A percentile compares a stretch with the other conserved stretches of the same genome.
Evolutionary conservation across 75 land plant genomes (phyloP).

Genomic region (Larix kaempferi): DNA sequence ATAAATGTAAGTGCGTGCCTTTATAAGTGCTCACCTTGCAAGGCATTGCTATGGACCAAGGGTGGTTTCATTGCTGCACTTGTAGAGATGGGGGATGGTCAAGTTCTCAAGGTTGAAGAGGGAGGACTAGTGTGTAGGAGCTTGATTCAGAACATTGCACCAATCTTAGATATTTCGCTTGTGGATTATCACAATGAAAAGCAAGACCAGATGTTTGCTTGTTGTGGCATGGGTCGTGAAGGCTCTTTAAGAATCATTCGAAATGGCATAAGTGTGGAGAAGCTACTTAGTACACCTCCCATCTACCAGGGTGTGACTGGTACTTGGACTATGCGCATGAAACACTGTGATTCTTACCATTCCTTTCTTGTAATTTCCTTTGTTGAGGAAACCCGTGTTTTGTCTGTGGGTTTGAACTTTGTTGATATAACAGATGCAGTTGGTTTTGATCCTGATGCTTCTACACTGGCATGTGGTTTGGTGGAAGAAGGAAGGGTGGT

Average conservation of each 20-base stretch:
- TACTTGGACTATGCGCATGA: conserved; percentile 73
- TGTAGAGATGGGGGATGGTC: conserved; percentile 95
- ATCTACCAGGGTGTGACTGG: conserved; percentile 87
- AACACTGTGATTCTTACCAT: conserved; percentile 61
- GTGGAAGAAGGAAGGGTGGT: conserved; percentile 75
- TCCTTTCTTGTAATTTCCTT: conserved; percentile 93
- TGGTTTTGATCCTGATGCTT: conserved; percentile 73
- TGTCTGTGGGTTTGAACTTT: conserved; percentile 87
- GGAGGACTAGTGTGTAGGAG: conserved; percentile 44
- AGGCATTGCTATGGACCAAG: conserved; percentile 70
- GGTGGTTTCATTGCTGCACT: conserved; percentile 75
- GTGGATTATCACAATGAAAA: conserved; percentile 83
- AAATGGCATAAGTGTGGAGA: conserved; percentile 93
- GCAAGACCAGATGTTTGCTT: conserved; percentile 96
- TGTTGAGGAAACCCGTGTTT: conserved; percentile 94
- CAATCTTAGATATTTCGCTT: conserved; percentile 78
- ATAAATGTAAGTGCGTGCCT: conserved; percentile 54
- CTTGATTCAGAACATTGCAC: conserved; percentile 80
- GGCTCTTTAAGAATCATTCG: conserved; percentile 87
- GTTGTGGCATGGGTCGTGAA: conserved; percentile 77
- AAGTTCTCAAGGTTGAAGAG: conserved; percentile 63
- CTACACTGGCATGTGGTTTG: conserved; percentile 87
- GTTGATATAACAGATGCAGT: conserved; percentile 82
- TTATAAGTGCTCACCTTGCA: conserved; percentile 65
- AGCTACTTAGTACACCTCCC: conserved; percentile 72